Conservation (phyloP, 305 asterid genomes). For the Rubia peregrina region DNA sequence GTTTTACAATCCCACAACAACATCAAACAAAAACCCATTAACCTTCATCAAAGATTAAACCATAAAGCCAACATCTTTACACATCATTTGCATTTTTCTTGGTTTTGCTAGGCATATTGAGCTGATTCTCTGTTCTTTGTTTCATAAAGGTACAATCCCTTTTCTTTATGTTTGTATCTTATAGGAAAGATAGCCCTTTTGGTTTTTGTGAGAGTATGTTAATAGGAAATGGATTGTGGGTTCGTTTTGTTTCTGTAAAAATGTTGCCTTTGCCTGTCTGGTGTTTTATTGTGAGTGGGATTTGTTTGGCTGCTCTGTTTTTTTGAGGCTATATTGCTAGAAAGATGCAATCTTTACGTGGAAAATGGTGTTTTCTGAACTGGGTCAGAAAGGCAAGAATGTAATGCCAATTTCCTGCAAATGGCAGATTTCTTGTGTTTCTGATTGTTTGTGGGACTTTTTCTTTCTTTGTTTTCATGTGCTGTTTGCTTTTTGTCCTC, state of each 20-base stretch:
- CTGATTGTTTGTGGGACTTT: not conserved
- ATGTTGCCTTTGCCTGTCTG: conserved; percentile 4
- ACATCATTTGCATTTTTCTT: not conserved
- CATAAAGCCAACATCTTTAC: not conserved
- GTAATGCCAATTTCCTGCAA: not conserved
- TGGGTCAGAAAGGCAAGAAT: not conserved
- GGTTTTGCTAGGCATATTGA: too few species aligned
- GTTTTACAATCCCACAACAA: conserved; percentile 3
- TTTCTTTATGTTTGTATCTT: not conserved
- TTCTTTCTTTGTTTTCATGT: not conserved
- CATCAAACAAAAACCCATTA: conserved; percentile 5
- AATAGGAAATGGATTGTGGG: conserved; percentile 12
- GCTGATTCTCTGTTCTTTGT: conserved; percentile 14
- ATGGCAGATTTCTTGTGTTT: conserved; percentile 9
- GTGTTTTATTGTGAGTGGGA: not conserved
- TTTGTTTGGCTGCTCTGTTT: conserved; percentile 5
- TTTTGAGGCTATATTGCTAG: not conserved
- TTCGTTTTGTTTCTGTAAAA: not conserved
- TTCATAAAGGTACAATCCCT: conserved; percentile 18
- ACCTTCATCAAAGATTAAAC: not conserved
- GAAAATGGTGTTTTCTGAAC: conserved; percentile 2
- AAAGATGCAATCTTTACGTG: not conserved
- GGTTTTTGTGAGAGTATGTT: not conserved
- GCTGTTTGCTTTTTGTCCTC: not conserved
- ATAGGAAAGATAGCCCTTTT: not conserved